Conservation (phyloP, 2,329 filamentous ascomycete species). For the Tolypocladium capitatum region DNA sequence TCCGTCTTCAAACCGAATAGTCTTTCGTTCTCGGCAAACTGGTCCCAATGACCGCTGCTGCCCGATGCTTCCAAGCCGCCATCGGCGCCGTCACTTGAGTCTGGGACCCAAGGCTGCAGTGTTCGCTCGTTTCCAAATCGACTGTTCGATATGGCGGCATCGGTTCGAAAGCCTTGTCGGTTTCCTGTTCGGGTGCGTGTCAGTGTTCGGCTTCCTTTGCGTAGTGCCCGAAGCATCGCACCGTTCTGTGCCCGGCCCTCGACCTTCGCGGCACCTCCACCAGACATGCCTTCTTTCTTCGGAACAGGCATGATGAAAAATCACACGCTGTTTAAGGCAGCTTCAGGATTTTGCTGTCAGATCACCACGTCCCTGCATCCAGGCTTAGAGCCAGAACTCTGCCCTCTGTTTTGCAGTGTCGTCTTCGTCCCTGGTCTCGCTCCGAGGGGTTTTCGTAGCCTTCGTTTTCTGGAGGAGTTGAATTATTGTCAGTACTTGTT, state of each 20-base stretch:
- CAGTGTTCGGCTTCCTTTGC: background rate
- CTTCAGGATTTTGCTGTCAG: constrained; percentile 11
- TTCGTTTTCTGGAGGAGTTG: background rate
- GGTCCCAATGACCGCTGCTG: constrained; percentile 61
- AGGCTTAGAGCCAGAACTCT: constrained; percentile 6
- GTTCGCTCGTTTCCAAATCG: constrained; percentile 57
- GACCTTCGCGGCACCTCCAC: constrained; percentile 16
- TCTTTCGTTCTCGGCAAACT: constrained; percentile 81
- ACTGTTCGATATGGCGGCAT: constrained; percentile 72
- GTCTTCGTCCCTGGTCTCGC: background rate
- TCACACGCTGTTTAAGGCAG: constrained; percentile 9
- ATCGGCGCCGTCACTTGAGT: constrained; percentile 46
- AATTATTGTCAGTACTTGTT: background rate
- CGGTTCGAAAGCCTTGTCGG: constrained; percentile 64
- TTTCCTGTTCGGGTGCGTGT: constrained; percentile 38
- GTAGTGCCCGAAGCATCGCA: constrained; percentile 6
- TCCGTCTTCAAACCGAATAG: constrained; percentile 80
- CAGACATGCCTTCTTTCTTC: constrained; percentile 24
- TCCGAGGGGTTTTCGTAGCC: background rate
- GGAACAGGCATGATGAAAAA: constrained; percentile 21
- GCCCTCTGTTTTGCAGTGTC: background rate
- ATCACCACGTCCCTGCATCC: constrained; percentile 11
- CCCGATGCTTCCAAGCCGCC: constrained; percentile 54
- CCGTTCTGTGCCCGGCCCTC: constrained; percentile 23
- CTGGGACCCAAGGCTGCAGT: constrained; percentile 72